Evolutionary conservation across 2,329 filamentous ascomycete species (phyloP), one percentile per base, ranked within the genome.

Genomic region (Stemphylium lycopersici): DNA sequence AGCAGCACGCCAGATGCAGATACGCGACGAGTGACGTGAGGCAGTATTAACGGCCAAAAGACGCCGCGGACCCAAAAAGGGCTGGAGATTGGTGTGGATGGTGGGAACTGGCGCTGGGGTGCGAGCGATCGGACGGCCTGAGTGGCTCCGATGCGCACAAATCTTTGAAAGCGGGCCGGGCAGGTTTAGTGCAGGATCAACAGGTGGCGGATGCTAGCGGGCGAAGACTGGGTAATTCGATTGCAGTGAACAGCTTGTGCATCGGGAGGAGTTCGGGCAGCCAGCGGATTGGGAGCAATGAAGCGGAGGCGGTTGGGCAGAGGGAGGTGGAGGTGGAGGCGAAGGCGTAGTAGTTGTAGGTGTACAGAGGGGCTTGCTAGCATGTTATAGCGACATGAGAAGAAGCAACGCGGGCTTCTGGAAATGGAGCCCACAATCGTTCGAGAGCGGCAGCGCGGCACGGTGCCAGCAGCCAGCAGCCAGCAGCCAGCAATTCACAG

Each of bases 21-120:
- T 63, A 52, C 36, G 61, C 59, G 63, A 63, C 54, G 41, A 53
- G 51, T 57, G 59, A 60, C 41, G 53, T 58, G 48, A 57, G 56
- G 56, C 56, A 56, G 46, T 38, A 42, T 39, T 24, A 50, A 43
- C 48, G 51, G 48, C 40, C 42, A 56, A 48, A 38, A 33, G 36
- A 20, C 31, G 42, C 48, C 50, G 52, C 55, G 44, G 40, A 36
- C 32, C 52, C 40, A 24, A 48, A 44, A 45, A 38, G 31, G 55
- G 47, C 22, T 41, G 29, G 43, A 46, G 59, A 55, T 54, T 48
- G 40, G 52, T 31, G 52, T 31, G 16, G 46, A 36, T 31, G 55
- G 47, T 51, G 29, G 57, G 54, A 44, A 44, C 49, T 42, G 52
- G 29, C 15, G 44, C 56, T 48, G 53, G 57, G 62, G 52, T 43